Conservation (phyloP, 805 yeast genomes). For the Candida insectalens region DNA sequence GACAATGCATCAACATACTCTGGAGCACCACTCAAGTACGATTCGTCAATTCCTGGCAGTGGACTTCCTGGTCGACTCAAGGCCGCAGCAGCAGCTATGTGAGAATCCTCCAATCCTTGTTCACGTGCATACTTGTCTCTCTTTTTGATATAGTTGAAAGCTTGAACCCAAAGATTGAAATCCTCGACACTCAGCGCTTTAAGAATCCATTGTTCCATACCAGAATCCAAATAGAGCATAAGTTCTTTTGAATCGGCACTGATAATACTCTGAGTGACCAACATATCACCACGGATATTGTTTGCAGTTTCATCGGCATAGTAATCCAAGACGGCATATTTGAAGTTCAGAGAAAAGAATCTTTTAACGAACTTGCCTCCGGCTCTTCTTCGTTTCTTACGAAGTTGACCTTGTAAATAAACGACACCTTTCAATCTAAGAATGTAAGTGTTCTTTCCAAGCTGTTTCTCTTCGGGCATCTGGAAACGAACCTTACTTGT, state of each 20-base stretch:
- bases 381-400: conserved; percentile 63
- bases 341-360: conserved; percentile 73
- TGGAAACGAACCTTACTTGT: conserved; percentile 9
- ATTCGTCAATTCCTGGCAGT: too few species aligned
- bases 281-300: conserved; percentile 85
- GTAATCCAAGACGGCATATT: conserved; percentile 76
- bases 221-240: conserved; percentile 81
- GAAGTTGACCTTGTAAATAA: conserved; percentile 65
- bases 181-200: conserved; percentile 57
- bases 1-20: neutral
- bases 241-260: conserved; percentile 61
- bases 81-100: neutral
- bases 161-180: conserved; percentile 76
- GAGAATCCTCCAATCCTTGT: conserved; percentile 1
- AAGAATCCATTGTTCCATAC: conserved; percentile 88
- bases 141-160: conserved; percentile 48
- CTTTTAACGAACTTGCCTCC: conserved; percentile 81
- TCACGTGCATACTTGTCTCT: conserved; percentile 13
- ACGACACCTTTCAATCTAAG: conserved; percentile 51
- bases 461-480: conserved; percentile 12
- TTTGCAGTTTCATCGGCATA: conserved; percentile 61
- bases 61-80: neutral
- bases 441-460: conserved; percentile 18
- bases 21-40: neutral
- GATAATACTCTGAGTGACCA: conserved; percentile 70